Evolutionary conservation across 352 stramenopile species (phyloP).

Genomic region (Pythium plurisporium): DNA sequence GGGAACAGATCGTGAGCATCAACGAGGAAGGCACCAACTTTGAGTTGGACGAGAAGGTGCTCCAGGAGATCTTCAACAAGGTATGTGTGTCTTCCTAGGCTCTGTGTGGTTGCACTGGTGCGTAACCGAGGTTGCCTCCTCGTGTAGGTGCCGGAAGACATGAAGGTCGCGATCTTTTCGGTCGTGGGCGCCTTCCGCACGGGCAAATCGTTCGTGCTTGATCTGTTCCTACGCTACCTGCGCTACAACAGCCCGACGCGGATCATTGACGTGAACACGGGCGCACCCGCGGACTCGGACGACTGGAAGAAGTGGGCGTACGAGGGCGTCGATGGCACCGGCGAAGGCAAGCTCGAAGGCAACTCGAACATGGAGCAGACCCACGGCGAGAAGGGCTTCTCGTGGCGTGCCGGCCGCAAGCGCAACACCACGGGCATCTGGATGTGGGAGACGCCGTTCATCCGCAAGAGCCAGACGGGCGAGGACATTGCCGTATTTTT

Average conservation of each 20-base stretch:
- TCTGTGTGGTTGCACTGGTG: not conserved
- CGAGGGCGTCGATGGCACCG: constrained; percentile 46
- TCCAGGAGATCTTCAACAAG: constrained; percentile 56
- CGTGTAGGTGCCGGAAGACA: constrained; percentile 74
- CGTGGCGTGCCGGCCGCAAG: constrained; percentile 94
- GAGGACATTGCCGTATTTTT: constrained; percentile 94
- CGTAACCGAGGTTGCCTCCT: not conserved
- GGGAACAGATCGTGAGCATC: constrained; percentile 76
- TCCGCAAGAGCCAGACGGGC: constrained; percentile 83
- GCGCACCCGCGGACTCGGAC: constrained; percentile 27
- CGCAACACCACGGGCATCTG: constrained; percentile 99
- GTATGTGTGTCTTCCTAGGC: not conserved
- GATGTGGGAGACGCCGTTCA: constrained; percentile 98
- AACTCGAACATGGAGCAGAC: constrained; percentile 83
- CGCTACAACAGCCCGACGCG: constrained; percentile 59
- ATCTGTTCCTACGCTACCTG: constrained; percentile 97
- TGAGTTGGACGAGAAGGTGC: constrained; percentile 63
- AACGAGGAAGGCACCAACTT: constrained; percentile 87
- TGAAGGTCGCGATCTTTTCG: constrained; percentile 97
- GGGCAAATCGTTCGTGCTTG: constrained; percentile 98
- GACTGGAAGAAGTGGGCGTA: constrained; percentile 70
- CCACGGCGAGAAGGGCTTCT: constrained; percentile 88
- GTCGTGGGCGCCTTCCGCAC: constrained; percentile 98
- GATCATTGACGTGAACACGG: constrained; percentile 33
- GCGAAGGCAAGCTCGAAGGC: constrained; percentile 65